A percentile compares a stretch with the other conserved stretches of the same genome.
These are phyloP conservation scores for Abelmoschus esculentus DNA, from an alignment of 345 rosid species.

Conservation along the genomic window DNA sequence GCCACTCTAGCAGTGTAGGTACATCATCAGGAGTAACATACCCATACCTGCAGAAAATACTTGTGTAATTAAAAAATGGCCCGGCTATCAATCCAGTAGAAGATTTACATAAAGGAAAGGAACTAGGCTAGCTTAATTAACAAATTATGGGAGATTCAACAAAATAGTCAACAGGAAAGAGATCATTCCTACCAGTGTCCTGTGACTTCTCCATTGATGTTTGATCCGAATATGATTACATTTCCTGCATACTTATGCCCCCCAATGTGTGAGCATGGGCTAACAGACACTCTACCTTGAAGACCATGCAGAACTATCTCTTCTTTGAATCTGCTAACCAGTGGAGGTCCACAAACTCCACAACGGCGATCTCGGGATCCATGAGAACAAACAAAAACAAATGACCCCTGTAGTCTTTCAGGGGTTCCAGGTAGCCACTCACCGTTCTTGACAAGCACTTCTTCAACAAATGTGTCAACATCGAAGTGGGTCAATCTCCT, in stretches of 20 bases:
- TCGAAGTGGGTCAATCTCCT: constrained; percentile 99
- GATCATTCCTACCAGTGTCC: constrained; percentile 68
- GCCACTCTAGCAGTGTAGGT: constrained; percentile 56
- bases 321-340: constrained; percentile 74
- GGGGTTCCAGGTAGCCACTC: constrained; percentile 95
- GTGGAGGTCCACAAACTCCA: constrained; percentile 85
- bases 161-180: background rate
- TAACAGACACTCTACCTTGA: constrained; percentile 78
- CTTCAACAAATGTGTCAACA: constrained; percentile 28
- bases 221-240: constrained; percentile 70
- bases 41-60: constrained; percentile 48
- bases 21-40: constrained; percentile 77
- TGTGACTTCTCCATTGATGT: constrained; percentile 42
- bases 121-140: background rate
- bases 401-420: constrained; percentile 64
- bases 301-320: constrained; percentile 64
- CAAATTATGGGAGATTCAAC: background rate
- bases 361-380: constrained; percentile 79
- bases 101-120: background rate
- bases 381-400: constrained; percentile 82
- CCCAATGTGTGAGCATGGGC: constrained; percentile 94
- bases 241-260: constrained; percentile 95
- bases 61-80: constrained; percentile 4
- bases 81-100: background rate
- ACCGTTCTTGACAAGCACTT: constrained; percentile 87